These are phyloP conservation scores for Umbelopsis sp. DNA, from an alignment of 192 early-diverging fungal species.

Conservation along the genomic window DNA sequence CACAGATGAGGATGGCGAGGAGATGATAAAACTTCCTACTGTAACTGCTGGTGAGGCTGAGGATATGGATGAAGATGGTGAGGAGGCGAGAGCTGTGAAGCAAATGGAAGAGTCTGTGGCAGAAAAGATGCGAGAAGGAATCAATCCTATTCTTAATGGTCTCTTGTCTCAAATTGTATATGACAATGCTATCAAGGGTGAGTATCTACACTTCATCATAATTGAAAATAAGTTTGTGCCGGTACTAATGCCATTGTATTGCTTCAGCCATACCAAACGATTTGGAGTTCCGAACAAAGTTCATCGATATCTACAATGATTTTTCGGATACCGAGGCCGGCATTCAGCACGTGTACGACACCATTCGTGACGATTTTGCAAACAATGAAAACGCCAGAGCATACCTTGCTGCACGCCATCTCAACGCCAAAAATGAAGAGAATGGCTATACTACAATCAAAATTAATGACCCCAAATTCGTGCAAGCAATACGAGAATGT, in stretches of 20 bases:
- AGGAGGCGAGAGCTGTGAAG: constrained; percentile 39
- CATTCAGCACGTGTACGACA: constrained; percentile 50
- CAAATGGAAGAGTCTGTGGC: constrained; percentile 48
- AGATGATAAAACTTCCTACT: constrained; percentile 58
- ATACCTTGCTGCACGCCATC: constrained; percentile 56
- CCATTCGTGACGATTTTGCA: constrained; percentile 62
- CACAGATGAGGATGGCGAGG: constrained; percentile 45
- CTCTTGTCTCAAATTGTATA: constrained; percentile 77
- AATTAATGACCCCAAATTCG: constrained; percentile 32
- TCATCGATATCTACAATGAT: constrained; percentile 63
- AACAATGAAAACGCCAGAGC: constrained; percentile 55
- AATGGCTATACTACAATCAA: constrained; percentile 51
- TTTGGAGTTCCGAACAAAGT: constrained; percentile 73
- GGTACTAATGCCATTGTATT: not conserved
- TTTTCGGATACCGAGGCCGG: constrained; percentile 56
- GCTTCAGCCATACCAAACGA: constrained; percentile 63
- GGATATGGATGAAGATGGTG: constrained; percentile 44
- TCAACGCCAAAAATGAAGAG: constrained; percentile 53
- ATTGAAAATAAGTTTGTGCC: not conserved
- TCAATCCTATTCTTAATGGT: constrained; percentile 71
- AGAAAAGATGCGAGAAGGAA: constrained; percentile 56
- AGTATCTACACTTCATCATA: not conserved
- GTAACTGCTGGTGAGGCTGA: constrained; percentile 58
- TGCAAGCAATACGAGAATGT: constrained; percentile 32
- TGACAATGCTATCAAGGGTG: constrained; percentile 77